Percentiles rank a stretch among this genome's conserved stretches.
phyloP scores from a whole-genome alignment of 2,329 filamentous ascomycete genomes.

The Pseudocercospora fijiensis region DNA sequence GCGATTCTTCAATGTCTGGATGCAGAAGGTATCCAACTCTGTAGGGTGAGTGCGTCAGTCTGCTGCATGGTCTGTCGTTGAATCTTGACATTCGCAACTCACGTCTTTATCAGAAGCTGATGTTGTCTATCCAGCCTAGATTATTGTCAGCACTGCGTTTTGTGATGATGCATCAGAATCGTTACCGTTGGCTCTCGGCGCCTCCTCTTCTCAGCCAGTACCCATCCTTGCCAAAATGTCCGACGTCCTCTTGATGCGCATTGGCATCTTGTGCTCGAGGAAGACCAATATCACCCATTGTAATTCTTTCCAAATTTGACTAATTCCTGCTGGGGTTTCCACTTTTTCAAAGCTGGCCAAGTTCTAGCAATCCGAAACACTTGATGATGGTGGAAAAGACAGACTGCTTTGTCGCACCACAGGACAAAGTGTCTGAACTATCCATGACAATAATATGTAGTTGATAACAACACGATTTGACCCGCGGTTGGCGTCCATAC shows the following conservation, averaged over 20 bases:
- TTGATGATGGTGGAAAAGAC: background rate
- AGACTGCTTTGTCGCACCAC: background rate
- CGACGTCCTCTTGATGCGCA: background rate
- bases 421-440: background rate
- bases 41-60: background rate
- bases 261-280: background rate
- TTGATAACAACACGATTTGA: background rate
- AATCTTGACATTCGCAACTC: background rate
- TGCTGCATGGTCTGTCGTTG: background rate
- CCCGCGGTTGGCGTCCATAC: background rate
- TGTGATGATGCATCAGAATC: background rate
- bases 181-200: background rate
- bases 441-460: background rate
- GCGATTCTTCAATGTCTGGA: background rate
- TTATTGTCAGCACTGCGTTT: background rate
- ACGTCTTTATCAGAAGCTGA: conserved; percentile 3
- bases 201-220: background rate
- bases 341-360: background rate
- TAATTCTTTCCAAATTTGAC: background rate
- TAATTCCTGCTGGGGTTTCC: background rate
- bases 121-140: conserved; percentile 3
- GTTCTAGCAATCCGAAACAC: background rate
- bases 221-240: conserved; percentile 5
- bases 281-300: background rate
- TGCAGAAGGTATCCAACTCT: conserved; percentile 8